These are phyloP conservation scores for Zymoseptoria crescenta DNA, from an alignment of 2,329 filamentous ascomycete genomes.

Conservation along the genomic window DNA sequence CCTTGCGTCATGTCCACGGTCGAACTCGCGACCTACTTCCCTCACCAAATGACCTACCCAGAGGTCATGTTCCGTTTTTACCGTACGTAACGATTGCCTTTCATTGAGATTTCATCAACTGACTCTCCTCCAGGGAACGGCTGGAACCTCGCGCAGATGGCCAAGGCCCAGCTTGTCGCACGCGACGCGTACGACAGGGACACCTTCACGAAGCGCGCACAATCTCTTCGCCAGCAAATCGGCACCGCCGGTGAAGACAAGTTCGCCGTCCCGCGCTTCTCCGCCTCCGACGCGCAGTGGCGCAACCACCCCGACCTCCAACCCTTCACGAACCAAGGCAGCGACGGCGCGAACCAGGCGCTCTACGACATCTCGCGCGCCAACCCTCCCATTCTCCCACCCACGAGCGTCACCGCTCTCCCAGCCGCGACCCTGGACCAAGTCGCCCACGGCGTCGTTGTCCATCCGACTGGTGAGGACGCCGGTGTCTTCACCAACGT, in stretches of 20 bases:
- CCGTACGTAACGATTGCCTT: neutral
- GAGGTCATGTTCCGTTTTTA: neutral
- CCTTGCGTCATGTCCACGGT: neutral
- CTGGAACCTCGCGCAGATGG: neutral
- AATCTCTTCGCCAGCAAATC: neutral
- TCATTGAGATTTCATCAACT: neutral
- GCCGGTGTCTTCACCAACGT: conserved; percentile 6
- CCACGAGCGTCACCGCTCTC: neutral
- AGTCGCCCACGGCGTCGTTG: conserved; percentile 3
- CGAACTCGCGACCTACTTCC: conserved; percentile 1
- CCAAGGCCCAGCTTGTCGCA: neutral
- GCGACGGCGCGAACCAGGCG: neutral
- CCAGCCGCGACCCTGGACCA: neutral
- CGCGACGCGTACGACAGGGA: neutral
- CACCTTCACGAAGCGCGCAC: neutral
- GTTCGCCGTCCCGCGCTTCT: neutral
- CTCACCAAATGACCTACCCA: neutral
- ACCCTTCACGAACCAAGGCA: neutral
- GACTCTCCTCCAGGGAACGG: neutral
- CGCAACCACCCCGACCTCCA: neutral
- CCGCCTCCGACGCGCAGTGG: neutral
- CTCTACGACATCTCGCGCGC: neutral
- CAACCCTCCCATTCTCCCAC: neutral
- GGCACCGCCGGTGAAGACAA: neutral
- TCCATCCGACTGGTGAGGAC: conserved; percentile 8